Evolutionary conservation across 2,329 filamentous ascomycete species (phyloP).

Genomic region (Penicillium sp.): DNA sequence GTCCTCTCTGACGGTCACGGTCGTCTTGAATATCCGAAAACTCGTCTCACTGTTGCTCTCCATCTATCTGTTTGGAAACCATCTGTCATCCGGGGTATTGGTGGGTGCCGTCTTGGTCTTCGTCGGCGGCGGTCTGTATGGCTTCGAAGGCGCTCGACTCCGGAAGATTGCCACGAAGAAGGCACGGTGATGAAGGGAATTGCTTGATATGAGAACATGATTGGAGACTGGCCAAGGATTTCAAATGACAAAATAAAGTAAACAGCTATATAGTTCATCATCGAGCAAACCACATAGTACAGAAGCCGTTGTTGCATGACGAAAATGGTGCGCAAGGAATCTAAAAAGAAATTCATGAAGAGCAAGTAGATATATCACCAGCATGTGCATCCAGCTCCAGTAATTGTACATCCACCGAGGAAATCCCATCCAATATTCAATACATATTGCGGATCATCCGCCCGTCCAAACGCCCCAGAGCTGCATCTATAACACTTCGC

Average conservation of each 20-base stretch:
- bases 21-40: slow-evolving; percentile 92
- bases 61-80: slow-evolving; percentile 90
- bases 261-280: no score
- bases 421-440: slow-evolving; percentile 12
- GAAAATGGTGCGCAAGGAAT: no score
- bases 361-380: slow-evolving; percentile 12
- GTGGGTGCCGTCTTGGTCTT: slow-evolving; percentile 82
- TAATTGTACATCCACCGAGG: slow-evolving; percentile 24
- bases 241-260: no score
- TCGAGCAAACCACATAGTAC: no score
- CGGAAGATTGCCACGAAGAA: slow-evolving; percentile 23
- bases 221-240: no score
- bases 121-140: slow-evolving; percentile 83
- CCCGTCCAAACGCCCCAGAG: not conserved
- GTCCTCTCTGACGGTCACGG: slow-evolving; percentile 89
- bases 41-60: slow-evolving; percentile 84
- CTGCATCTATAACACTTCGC: slow-evolving; percentile 70
- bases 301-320: no score
- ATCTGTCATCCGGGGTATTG: slow-evolving; percentile 67
- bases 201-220: no score
- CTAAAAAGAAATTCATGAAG: slow-evolving; percentile 2
- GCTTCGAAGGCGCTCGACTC: slow-evolving; percentile 55
- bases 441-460: slow-evolving; percentile 3
- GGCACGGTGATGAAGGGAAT: not conserved
- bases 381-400: slow-evolving; percentile 14